Conservation (phyloP, 345 rosid genomes). For the Citrus maxima region DNA sequence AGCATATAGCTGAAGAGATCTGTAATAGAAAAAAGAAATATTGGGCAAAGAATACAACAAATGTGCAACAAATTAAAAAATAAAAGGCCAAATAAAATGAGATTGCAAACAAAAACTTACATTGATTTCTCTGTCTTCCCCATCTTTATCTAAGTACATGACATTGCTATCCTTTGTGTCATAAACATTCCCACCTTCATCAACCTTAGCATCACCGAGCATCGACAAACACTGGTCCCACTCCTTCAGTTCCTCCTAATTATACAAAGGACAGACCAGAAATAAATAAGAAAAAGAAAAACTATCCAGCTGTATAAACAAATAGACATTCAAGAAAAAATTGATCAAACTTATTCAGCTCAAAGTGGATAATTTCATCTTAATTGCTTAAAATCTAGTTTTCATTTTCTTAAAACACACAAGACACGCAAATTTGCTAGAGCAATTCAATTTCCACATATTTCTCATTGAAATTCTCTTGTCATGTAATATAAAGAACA, state of each 20-base stretch:
- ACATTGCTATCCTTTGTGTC: constrained; percentile 62
- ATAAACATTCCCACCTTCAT: constrained; percentile 73
- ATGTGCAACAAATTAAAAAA: not conserved
- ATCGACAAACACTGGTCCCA: constrained; percentile 93
- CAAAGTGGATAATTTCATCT: not conserved
- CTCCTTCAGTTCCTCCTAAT: constrained; percentile 90
- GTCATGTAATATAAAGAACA: not conserved
- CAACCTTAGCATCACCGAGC: constrained; percentile 90
- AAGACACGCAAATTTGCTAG: not conserved
- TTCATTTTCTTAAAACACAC: not conserved
- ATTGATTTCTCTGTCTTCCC: constrained; percentile 92
- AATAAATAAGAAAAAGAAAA: not conserved
- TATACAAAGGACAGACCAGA: not conserved
- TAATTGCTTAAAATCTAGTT: not conserved
- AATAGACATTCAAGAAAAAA: not conserved
- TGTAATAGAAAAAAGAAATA: constrained; percentile 23
- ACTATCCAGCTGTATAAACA: not conserved
- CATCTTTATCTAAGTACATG: constrained; percentile 82
- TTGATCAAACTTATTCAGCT: not conserved
- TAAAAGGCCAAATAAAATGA: not conserved
- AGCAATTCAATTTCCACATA: not conserved
- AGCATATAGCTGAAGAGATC: constrained; percentile 93
- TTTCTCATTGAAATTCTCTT: not conserved
- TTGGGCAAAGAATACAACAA: not conserved
- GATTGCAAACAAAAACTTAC: constrained; percentile 32